Evolutionary conservation across 345 rosid species (phyloP), one percentile per base, ranked within the genome.

Genomic region (Gynandropsis gynandra): DNA sequence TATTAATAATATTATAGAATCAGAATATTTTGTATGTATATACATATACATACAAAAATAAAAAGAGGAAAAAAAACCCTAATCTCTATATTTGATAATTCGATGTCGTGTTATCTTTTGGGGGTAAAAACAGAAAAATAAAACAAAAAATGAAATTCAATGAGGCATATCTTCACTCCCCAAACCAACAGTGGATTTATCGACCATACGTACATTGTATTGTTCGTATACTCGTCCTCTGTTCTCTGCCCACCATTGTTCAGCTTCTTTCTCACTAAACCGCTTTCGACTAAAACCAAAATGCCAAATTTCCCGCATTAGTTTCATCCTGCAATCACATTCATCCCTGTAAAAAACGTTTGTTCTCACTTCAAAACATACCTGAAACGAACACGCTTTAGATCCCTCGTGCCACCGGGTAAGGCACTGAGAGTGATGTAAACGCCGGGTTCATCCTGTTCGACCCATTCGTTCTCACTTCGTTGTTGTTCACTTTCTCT

Each of bases 321-420:
- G 8, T n/a, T 8, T 8, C 7, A 42, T n/a, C 15, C 10, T 1
- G 18, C 46, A 9, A 42, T 1, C 29, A 44, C 5, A 24, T n/a
- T 24, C 29, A 24, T 24, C 2, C 5, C 29, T 24, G 5, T 24
- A 2, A 24, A 5, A 24, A 24, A 24, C 5, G 5, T 24, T 24
- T 24, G 5, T n/a, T 24, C 29, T 2, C 5, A 50, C 27, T 39
- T 27, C 7, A 27, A 45, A 33, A 1, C 37, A 37, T 75, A 93
- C 97, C 99, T 93, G 82, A 93, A 93, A 62, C 99, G 97, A 52
- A 93, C 99, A 43, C 97, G 88, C 70, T 93, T 88, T 44, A 93
- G 94, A 81, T 93, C 99, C 71, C 62, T 60, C 3, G 81, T 78
- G 40, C 68, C 82, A 51, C 94, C 95, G 0, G 85, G 77, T 17